Percentiles rank a stretch among this genome's conserved stretches.
phyloP scores from a whole-genome alignment of 108 stramenopile genomes.

The Skeletonema grethae region DNA sequence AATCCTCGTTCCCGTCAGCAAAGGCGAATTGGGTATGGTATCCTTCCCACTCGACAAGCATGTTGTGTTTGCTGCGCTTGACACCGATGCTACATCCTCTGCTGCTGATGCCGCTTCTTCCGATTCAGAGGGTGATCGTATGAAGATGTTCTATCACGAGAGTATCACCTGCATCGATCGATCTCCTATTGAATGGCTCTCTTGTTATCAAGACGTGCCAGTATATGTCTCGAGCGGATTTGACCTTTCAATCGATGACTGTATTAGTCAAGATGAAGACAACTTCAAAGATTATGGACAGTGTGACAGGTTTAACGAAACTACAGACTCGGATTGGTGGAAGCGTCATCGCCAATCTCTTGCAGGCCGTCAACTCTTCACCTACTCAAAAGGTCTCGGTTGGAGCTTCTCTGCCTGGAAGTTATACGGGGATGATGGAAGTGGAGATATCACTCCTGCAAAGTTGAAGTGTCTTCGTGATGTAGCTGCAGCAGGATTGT shows the following conservation, averaged over 20 bases:
- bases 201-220: slow-evolving; percentile 55
- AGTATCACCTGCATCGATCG: slow-evolving; percentile 56
- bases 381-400: slow-evolving; percentile 71
- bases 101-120: slow-evolving; percentile 75
- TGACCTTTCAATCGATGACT: slow-evolving; percentile 71
- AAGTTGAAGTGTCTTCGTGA: slow-evolving; percentile 64
- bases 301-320: slow-evolving; percentile 78
- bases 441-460: slow-evolving; percentile 50
- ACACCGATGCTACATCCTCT: slow-evolving; percentile 41
- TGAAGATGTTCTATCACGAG: slow-evolving; percentile 84
- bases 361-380: slow-evolving; percentile 67
- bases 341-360: slow-evolving; percentile 62
- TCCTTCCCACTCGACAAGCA: slow-evolving; percentile 32
- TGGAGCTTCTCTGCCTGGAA: slow-evolving; percentile 83
- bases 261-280: slow-evolving; percentile 28
- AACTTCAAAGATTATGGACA: slow-evolving; percentile 77
- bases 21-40: slow-evolving; percentile 37
- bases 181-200: slow-evolving; percentile 70
- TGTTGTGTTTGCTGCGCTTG: slow-evolving; percentile 57
- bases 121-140: slow-evolving; percentile 54
- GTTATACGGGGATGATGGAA: slow-evolving; percentile 50
- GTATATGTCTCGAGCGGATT: slow-evolving; percentile 64
- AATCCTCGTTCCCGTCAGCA: slow-evolving; percentile 55
- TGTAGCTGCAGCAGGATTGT: slow-evolving; percentile 66
- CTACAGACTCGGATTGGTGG: slow-evolving; percentile 71